Evolutionary conservation across 2,329 filamentous ascomycete species (phyloP).

Genomic region (Venturia pyrina): DNA sequence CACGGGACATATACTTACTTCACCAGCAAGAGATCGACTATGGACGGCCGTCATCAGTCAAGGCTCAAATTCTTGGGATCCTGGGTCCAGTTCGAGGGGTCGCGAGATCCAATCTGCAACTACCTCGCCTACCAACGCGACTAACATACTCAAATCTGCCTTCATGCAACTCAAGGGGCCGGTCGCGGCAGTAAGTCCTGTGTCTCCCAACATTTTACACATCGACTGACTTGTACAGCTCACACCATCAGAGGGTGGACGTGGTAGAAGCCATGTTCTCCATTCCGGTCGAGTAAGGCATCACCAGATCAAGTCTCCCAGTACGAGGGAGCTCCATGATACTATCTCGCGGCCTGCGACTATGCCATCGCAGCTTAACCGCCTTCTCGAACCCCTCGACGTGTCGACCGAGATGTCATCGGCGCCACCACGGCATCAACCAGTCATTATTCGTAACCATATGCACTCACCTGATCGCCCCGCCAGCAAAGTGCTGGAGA

Average conservation of each 20-base stretch:
- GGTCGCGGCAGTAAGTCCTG: not conserved
- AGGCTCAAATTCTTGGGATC: not conserved
- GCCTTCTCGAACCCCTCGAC: not conserved
- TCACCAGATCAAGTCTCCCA: conserved; percentile 8
- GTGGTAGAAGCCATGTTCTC: conserved; percentile 6
- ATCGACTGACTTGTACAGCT: not conserved
- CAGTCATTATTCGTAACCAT: not conserved
- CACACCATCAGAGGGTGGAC: conserved; percentile 6
- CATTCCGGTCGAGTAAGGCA: not conserved
- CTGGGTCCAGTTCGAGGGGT: not conserved
- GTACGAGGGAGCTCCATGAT: not conserved
- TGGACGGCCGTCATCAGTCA: not conserved
- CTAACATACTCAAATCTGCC: conserved; percentile 6
- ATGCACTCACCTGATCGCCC: not conserved
- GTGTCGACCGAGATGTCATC: not conserved
- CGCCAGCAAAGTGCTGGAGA: not conserved
- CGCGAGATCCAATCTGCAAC: conserved; percentile 6
- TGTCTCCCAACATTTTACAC: not conserved
- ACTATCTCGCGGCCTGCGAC: not conserved
- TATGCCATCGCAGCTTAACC: not conserved
- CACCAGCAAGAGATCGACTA: conserved; percentile 21
- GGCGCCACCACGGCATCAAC: not conserved
- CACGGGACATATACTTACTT: conserved; percentile 15
- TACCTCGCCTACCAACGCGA: not conserved
- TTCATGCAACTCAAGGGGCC: conserved; percentile 8